These are phyloP conservation scores for Ceraceosorus guamensis DNA, from an alignment of 1,284 basidiomycete genomes.

Conservation along the genomic window DNA sequence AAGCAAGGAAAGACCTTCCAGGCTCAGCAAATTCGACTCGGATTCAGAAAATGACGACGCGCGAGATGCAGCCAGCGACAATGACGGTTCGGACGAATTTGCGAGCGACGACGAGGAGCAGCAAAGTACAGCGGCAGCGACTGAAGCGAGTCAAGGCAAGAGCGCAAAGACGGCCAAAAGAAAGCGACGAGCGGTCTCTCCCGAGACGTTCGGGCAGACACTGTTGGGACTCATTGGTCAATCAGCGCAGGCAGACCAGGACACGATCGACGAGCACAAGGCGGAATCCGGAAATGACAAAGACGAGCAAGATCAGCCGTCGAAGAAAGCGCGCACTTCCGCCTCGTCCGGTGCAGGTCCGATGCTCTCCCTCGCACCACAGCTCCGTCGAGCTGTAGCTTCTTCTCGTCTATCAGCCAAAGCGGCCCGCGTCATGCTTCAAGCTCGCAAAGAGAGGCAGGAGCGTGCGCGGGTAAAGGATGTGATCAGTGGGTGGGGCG, in stretches of 20 bases:
- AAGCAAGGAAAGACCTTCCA: too few species aligned
- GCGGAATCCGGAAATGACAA: constrained; percentile 9
- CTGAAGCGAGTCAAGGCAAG: constrained; percentile 24
- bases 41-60: constrained; percentile 11
- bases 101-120: constrained; percentile 1
- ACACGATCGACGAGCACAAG: constrained; percentile 11
- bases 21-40: neutral
- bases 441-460: constrained; percentile 33
- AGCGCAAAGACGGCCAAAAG: constrained; percentile 31
- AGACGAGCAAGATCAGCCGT: neutral
- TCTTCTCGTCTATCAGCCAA: constrained; percentile 34
- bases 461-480: constrained; percentile 41
- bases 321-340: too few species aligned
- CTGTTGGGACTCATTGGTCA: constrained; percentile 36
- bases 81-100: constrained; percentile 14
- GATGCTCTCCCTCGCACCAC: constrained; percentile 44
- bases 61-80: constrained; percentile 9
- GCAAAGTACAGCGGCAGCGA: neutral
- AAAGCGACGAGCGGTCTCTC: constrained; percentile 41
- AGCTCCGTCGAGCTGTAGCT: constrained; percentile 33
- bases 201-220: constrained; percentile 36
- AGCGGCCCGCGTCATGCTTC: constrained; percentile 37
- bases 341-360: constrained; percentile 8
- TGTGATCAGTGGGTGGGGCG: constrained; percentile 45
- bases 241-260: constrained; percentile 6